phyloP scores from a whole-genome alignment of 140 eudicot genomes.

The Ambrosia hybrid region DNA sequence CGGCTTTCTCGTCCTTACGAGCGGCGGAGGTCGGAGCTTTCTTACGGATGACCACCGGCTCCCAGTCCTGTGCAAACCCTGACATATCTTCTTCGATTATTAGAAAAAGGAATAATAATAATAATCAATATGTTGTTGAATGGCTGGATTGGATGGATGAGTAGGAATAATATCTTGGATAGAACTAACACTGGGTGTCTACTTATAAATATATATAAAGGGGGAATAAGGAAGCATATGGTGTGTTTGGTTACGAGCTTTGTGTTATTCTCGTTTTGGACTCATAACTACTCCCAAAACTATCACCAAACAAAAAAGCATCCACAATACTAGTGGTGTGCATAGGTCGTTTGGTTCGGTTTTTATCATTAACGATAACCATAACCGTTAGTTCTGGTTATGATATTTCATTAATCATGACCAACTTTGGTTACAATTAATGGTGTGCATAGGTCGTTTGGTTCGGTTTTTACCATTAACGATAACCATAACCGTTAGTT shows the following conservation, averaged over 20 bases:
- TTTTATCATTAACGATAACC: no score
- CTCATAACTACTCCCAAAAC: not conserved
- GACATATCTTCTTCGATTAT: constrained; percentile 55
- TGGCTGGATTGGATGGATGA: constrained; percentile 39
- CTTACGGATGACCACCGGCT: constrained; percentile 91
- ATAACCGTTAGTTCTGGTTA: no score
- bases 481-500: no score
- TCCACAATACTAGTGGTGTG: no score
- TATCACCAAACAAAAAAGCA: no score
- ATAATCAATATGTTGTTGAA: constrained; percentile 6
- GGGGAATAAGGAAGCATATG: not conserved
- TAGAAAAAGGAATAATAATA: no score
- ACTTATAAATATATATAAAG: not conserved
- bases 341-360: no score
- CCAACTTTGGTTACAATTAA: no score
- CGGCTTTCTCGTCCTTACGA: constrained; percentile 92
- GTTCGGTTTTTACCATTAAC: no score
- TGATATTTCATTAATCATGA: no score
- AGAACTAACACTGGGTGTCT: no score
- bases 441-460: no score
- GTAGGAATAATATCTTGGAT: constrained; percentile 28
- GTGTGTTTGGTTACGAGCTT: constrained; percentile 31
- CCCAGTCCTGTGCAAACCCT: constrained; percentile 92
- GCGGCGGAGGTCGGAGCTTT: constrained; percentile 98
- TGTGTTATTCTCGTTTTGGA: constrained; percentile 8